A percentile compares a stretch with the other conserved stretches of the same genome.
Conservation (phyloP, 768 basidiomycete species). For the Suillus occidentalis region DNA sequence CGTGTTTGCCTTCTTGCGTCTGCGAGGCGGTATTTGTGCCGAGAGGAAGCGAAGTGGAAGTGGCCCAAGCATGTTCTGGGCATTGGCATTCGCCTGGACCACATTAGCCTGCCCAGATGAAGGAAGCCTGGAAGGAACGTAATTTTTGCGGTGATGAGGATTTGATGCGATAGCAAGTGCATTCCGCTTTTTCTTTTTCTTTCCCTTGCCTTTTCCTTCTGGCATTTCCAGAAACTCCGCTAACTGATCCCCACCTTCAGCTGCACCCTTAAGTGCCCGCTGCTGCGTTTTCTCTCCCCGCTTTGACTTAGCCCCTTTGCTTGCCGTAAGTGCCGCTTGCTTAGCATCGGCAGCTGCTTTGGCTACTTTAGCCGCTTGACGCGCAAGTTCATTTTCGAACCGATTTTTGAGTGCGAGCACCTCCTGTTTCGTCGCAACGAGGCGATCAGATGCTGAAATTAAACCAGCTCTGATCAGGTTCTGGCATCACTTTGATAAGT, state of each 20-base stretch:
- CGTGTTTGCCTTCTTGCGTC: conserved; percentile 27
- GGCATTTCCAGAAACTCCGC: conserved; percentile 41
- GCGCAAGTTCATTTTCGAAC: conserved; percentile 72
- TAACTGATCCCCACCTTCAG: conserved; percentile 34
- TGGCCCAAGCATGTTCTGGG: conserved; percentile 56
- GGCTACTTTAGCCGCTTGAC: conserved; percentile 60
- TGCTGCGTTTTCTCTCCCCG: conserved; percentile 41
- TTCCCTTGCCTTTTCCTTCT: conserved; percentile 29
- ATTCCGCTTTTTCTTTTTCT: conserved; percentile 93
- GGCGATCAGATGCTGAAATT: conserved; percentile 66
- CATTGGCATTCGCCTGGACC: conserved; percentile 40
- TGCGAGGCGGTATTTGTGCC: conserved; percentile 60
- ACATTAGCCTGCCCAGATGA: conserved; percentile 41
- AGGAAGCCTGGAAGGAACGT: conserved; percentile 82
- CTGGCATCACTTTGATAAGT: conserved; percentile 20
- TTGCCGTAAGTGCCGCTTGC: conserved; percentile 43
- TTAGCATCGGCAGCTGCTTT: conserved; percentile 52
- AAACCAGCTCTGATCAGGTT: conserved; percentile 29
- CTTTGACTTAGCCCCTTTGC: conserved; percentile 37
- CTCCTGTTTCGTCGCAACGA: conserved; percentile 67
- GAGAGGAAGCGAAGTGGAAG: conserved; percentile 65
- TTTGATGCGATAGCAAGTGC: conserved; percentile 91
- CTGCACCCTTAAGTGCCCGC: conserved; percentile 30
- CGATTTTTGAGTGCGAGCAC: conserved; percentile 61
- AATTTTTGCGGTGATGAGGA: conserved; percentile 94